A percentile compares a stretch with the other conserved stretches of the same genome.
Conservation (phyloP, 768 basidiomycete genomes). For the Boletellus sp. region DNA sequence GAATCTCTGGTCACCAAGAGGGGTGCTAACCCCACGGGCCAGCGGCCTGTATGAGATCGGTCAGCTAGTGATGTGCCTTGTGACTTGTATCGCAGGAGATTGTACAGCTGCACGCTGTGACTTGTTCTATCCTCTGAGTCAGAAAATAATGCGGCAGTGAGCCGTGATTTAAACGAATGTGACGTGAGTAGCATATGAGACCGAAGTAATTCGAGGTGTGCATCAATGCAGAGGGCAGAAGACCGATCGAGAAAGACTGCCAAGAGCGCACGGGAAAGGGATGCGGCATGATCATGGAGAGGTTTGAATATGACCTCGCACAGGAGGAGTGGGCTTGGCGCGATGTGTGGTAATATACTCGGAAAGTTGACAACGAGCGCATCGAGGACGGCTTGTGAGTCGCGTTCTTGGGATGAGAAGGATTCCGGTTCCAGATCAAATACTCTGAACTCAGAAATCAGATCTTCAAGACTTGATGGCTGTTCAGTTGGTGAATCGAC, state of each 20-base stretch:
- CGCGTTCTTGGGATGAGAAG: constrained; percentile 22
- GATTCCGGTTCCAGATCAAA: constrained; percentile 69
- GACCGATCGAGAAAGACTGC: constrained; percentile 59
- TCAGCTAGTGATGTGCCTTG: constrained; percentile 18
- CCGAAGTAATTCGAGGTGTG: constrained; percentile 65
- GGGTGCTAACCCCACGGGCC: constrained; percentile 72
- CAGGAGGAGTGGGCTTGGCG: constrained; percentile 61
- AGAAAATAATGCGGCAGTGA: constrained; percentile 72
- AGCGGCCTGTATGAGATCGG: constrained; percentile 27
- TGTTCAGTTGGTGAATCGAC: background rate
- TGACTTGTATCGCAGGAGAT: constrained; percentile 21
- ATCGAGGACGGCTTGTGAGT: constrained; percentile 31
- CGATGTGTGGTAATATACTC: constrained; percentile 50
- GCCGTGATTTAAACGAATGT: constrained; percentile 66
- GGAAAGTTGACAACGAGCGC: constrained; percentile 61
- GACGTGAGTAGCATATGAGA: constrained; percentile 74
- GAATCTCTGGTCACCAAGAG: constrained; percentile 66
- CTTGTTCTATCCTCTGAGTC: constrained; percentile 54
- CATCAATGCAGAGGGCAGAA: constrained; percentile 62
- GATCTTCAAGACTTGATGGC: constrained; percentile 20
- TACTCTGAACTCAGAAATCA: constrained; percentile 46
- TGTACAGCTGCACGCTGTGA: constrained; percentile 26
- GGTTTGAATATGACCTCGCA: constrained; percentile 59
- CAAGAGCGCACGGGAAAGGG: constrained; percentile 65
- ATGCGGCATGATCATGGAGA: constrained; percentile 57